These are phyloP conservation scores for Alternaria dauci DNA, from an alignment of 2,329 filamentous ascomycete genomes.

Conservation along the genomic window DNA sequence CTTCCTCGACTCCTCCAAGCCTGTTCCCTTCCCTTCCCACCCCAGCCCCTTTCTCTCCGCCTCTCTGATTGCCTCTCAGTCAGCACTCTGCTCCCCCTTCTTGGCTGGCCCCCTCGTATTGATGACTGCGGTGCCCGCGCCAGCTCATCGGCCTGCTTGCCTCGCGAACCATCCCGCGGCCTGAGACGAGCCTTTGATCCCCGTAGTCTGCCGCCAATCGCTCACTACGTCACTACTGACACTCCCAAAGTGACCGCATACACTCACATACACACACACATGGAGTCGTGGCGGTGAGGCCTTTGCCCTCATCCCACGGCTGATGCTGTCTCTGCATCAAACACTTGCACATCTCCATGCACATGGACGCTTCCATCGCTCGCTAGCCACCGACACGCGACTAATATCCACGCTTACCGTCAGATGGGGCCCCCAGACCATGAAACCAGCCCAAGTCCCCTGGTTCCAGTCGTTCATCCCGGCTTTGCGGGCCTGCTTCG, in stretches of 20 bases:
- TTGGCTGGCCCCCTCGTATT: neutral
- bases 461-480: constrained; percentile 3
- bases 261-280: neutral
- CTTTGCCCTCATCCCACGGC: neutral
- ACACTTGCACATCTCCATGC: constrained; percentile 1
- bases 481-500: constrained; percentile 6
- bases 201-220: neutral
- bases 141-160: neutral
- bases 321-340: constrained; percentile 1
- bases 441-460: neutral
- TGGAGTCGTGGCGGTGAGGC: neutral
- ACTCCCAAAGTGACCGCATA: neutral
- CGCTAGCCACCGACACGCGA: neutral
- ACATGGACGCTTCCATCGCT: constrained; percentile 1
- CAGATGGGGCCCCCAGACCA: neutral
- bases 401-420: constrained; percentile 5
- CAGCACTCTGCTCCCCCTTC: constrained; percentile 2
- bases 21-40: too few species aligned
- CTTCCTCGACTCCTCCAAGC: constrained; percentile 2
- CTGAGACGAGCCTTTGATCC: neutral
- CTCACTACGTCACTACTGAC: constrained; percentile 14
- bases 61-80: neutral
- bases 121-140: neutral
- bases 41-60: neutral
- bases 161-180: neutral